A percentile compares a stretch with the other conserved stretches of the same genome.
Conservation (phyloP, 768 basidiomycete genomes). For the Podaxis sp. region DNA sequence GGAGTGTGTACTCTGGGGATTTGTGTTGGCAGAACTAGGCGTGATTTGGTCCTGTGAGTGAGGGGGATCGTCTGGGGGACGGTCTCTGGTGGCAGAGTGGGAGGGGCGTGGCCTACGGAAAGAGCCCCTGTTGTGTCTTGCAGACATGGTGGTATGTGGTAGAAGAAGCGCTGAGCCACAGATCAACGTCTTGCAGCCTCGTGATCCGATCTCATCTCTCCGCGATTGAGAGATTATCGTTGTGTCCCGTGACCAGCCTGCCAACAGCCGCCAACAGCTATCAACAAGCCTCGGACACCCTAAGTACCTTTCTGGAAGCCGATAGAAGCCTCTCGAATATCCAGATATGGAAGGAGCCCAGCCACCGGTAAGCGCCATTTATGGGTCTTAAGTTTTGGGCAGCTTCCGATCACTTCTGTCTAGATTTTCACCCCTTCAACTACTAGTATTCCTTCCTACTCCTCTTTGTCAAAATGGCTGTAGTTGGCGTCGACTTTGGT, state of each 20-base stretch:
- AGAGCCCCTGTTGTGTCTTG: background rate
- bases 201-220: background rate
- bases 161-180: background rate
- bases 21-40: background rate
- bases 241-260: background rate
- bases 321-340: background rate
- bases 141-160: background rate
- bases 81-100: background rate
- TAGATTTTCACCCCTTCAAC: background rate
- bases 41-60: background rate
- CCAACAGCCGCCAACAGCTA: background rate
- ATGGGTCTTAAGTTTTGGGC: background rate
- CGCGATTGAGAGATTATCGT: background rate
- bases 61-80: background rate
- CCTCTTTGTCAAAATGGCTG: slow-evolving; percentile 55
- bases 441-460: background rate
- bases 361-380: slow-evolving; percentile 2
- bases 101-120: background rate
- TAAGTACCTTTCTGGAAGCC: background rate
- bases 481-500: slow-evolving; percentile 95
- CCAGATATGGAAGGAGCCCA: slow-evolving; percentile 5
- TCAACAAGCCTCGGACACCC: background rate
- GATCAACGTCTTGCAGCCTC: background rate
- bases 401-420: background rate
- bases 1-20: background rate